phyloP scores from a whole-genome alignment of 1,139 yeast species.

The Yamadazyma aaseri region DNA sequence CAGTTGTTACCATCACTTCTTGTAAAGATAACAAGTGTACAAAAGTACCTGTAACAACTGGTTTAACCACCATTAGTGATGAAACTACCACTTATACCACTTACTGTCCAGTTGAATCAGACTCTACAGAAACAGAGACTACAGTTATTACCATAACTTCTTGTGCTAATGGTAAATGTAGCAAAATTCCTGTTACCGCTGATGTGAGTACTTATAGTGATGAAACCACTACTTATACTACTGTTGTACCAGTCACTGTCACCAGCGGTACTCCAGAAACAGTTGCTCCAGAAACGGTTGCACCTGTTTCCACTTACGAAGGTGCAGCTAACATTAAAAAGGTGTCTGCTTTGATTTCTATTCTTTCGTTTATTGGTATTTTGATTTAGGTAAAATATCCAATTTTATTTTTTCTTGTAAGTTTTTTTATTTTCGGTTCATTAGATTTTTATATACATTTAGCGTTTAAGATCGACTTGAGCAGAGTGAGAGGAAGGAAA shows the following conservation, averaged over 20 bases:
- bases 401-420: too few species aligned
- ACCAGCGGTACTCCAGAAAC: constrained; percentile 6
- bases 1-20: constrained; percentile 46
- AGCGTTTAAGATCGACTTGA: too few species aligned
- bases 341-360: constrained; percentile 8
- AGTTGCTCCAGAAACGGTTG: constrained; percentile 2
- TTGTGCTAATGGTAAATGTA: constrained; percentile 37
- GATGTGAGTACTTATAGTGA: neutral
- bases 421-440: too few species aligned
- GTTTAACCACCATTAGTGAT: constrained; percentile 7
- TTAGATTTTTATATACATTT: too few species aligned
- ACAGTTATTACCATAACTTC: constrained; percentile 49
- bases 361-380: constrained; percentile 12
- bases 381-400: constrained; percentile 7
- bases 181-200: constrained; percentile 18
- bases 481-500: too few species aligned
- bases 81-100: constrained; percentile 25
- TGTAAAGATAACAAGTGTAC: constrained; percentile 38
- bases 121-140: constrained; percentile 6
- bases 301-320: constrained; percentile 6
- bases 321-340: constrained; percentile 11
- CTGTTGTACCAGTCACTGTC: constrained; percentile 22
- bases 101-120: constrained; percentile 27
- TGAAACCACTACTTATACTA: constrained; percentile 3
- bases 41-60: constrained; percentile 23